Evolutionary conservation across 2,329 filamentous ascomycete species (phyloP), one percentile per base, ranked within the genome.

Genomic region (Pestalotiopsis sp.): DNA sequence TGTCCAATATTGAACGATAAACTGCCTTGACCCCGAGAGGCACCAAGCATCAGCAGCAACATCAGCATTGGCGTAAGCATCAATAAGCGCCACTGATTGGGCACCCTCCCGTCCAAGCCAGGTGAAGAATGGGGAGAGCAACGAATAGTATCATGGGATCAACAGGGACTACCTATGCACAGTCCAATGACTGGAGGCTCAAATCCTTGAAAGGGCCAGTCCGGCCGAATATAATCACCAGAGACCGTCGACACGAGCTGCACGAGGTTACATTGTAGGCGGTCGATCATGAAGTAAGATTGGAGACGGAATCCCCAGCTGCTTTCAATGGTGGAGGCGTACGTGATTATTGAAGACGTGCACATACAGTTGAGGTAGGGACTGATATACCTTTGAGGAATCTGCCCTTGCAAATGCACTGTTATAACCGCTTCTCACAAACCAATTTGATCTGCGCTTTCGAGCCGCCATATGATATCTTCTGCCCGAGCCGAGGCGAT

Each of bases 401-500:
- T n/a, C 56, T 23, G 56, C 56, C 25, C 17, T 20, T 52, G 14
- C 13, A 17, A 27, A 27, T 27, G 27, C 27, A 1, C 1, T 27
- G 27, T 1, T 27, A 27, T 27, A 27, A 20, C 11, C 45, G 27
- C 59, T 62, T 41, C 14, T 14, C 59, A 2, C 38, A 20, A 20
- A 12, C 11, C 27, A 6, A 17, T 23, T n/a, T n/a, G 17, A 52
- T 52, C 9, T n/a, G 31, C 31, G 7, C 6, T 36, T 36, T 36
- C 11, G 27, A 62, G 20, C 13, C 13, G 14, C 36, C 38, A 27
- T 14, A 11, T 62, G 25, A 14, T 36, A 20, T 11, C 9, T 17
- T 40, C 25, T 59, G 59, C n/a, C 31, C 59, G 59, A 62, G 59
- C 59, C 59, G 59, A 62, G 27, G 59, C n/a, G 13, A 62, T 62